These are phyloP conservation scores for Suillus americanus DNA, from an alignment of 768 basidiomycete genomes.

Conservation along the genomic window DNA sequence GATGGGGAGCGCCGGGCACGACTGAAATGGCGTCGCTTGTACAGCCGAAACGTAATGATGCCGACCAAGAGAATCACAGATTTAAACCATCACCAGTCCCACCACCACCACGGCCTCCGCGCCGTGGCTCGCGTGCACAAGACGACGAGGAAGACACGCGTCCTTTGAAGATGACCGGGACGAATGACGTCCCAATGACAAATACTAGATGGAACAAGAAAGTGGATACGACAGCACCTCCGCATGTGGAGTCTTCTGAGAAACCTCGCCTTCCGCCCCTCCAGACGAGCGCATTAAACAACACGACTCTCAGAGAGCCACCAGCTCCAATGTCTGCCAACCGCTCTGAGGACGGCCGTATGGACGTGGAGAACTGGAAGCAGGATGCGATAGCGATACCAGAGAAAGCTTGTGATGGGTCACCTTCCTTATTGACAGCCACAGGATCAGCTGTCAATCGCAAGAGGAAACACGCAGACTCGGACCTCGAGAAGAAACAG, in stretches of 20 bases:
- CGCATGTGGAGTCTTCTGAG: not conserved
- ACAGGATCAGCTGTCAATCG: constrained; percentile 15
- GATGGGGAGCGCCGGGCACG: not conserved
- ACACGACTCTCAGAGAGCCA: not conserved
- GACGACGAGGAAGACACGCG: constrained; percentile 12
- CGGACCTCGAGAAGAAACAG: constrained; percentile 19
- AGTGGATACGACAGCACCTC: too few species aligned
- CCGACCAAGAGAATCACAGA: constrained; percentile 12
- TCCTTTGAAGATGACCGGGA: constrained; percentile 18
- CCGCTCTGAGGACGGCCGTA: not conserved
- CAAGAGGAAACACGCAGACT: constrained; percentile 27
- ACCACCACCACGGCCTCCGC: constrained; percentile 28
- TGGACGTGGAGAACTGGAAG: not conserved
- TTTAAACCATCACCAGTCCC: constrained; percentile 6
- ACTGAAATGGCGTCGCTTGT: not conserved
- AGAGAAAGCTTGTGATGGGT: not conserved
- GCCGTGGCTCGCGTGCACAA: constrained; percentile 7
- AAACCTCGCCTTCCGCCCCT: not conserved
- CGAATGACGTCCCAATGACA: constrained; percentile 23
- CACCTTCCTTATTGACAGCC: not conserved
- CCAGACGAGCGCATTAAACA: not conserved
- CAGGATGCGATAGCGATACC: not conserved
- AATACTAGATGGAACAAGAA: constrained; percentile 17
- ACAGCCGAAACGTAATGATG: not conserved
- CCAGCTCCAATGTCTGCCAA: not conserved